Evolutionary conservation across 2,329 filamentous ascomycete species (phyloP), one percentile per base, ranked within the genome.

Genomic region (Penicillium sp.): DNA sequence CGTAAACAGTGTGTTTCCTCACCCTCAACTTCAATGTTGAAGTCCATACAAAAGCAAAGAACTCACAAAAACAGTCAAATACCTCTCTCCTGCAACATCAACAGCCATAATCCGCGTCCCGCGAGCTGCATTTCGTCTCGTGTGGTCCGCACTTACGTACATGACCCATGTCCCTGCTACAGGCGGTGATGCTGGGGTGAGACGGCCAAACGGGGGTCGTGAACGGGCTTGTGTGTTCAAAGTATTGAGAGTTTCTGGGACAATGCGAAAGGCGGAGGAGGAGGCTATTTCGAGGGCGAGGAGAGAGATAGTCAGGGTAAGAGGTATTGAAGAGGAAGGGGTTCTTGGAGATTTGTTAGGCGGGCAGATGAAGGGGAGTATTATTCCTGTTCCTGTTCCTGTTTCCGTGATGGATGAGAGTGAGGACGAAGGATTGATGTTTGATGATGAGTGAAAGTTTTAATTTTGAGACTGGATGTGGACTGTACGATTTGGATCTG

Each of bases 31-130:
- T 42, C 28, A 24, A 42, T 21, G 2, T 18, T 44, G 15, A 51
- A 29, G 28, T 12, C 2, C 8, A 29, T 9, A 8, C 28, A 29
- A 9, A 39, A 39, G 9, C 36, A 39, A 21, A 18, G 6, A 9
- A 10, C 9, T 39, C 21, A 39, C 36, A 12, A 9, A 21, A 18
- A 51, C 59, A 93, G 90, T 99, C 48, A 96, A 96, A 78, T 99
- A 99, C 71, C 81, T 95, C 47, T 96, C 91, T 1, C 80, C 85
- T 3, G 88, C 91, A n/a, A 99, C 94, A 0, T 95, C 90, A 6
- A 99, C 93, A 1, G 90, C 93, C 49, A 99, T 99, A 54, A 79
- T 99, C 36, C 85, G 89, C 57, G 90, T 92, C 59, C 85, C 89
- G 3, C 85, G 94, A 52, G 85, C 86, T 15, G 86, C 95, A 60